These are phyloP conservation scores for Ustulina deusta DNA, from an alignment of 2,329 filamentous ascomycete genomes.

Conservation along the genomic window DNA sequence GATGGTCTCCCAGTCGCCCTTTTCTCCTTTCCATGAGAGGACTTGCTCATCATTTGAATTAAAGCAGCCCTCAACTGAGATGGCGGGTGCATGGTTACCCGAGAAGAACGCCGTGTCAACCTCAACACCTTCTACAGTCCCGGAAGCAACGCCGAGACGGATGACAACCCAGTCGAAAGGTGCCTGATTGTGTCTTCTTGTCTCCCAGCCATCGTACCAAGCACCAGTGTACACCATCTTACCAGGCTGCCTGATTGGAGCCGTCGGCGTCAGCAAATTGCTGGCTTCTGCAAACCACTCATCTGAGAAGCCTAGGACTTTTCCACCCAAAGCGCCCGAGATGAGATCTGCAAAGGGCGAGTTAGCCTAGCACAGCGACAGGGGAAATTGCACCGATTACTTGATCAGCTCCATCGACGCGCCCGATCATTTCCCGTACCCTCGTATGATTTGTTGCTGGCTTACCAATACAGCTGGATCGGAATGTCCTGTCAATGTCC, in stretches of 20 bases:
- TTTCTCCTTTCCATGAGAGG: slow-evolving; percentile 68
- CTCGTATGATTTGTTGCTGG: slow-evolving; percentile 31
- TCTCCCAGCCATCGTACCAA: slow-evolving; percentile 80
- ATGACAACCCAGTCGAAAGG: slow-evolving; percentile 76
- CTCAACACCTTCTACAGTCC: slow-evolving; percentile 79
- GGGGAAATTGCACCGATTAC: slow-evolving; percentile 1
- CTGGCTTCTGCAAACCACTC: slow-evolving; percentile 76
- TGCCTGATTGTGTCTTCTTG: slow-evolving; percentile 72
- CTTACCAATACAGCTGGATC: slow-evolving; percentile 71
- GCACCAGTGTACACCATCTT: slow-evolving; percentile 77
- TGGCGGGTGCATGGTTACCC: slow-evolving; percentile 83
- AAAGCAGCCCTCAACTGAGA: slow-evolving; percentile 83
- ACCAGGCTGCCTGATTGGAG: slow-evolving; percentile 71
- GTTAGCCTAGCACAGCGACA: slow-evolving; percentile 35
- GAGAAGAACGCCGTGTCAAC: slow-evolving; percentile 85
- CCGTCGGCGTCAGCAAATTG: slow-evolving; percentile 73
- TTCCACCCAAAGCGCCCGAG: slow-evolving; percentile 71
- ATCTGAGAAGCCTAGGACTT: slow-evolving; percentile 73
- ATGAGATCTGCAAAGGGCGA: slow-evolving; percentile 63
- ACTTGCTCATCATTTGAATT: slow-evolving; percentile 73
- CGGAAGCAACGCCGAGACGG: slow-evolving; percentile 75
- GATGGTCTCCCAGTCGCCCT: slow-evolving; percentile 78
- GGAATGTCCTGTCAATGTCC: slow-evolving; percentile 71
- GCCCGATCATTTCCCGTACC: not conserved
- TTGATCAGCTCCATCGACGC: slow-evolving; percentile 13